Conservation (phyloP, 225 moss, liverwort and hornwort genomes). For the Bryoerythrophyllum caledonicum region DNA sequence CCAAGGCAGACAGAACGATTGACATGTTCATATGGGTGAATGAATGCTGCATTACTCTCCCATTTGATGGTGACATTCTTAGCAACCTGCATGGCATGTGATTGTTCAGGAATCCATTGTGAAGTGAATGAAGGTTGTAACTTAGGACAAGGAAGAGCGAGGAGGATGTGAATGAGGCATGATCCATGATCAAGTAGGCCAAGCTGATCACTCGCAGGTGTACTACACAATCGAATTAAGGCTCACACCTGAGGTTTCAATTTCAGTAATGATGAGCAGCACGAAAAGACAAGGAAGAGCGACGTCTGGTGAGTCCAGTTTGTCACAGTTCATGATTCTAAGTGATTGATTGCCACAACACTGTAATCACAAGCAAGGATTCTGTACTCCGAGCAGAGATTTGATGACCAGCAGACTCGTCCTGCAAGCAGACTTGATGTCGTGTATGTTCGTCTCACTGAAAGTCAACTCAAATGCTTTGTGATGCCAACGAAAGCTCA, state of each 20-base stretch:
- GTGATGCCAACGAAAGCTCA: slow-evolving; percentile 54
- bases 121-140: not conserved
- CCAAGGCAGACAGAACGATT: not conserved
- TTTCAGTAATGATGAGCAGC: not conserved
- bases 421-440: not conserved
- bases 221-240: not conserved
- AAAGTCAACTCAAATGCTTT: slow-evolving; percentile 49
- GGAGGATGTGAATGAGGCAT: not conserved
- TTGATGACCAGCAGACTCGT: no score
- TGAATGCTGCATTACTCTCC: not conserved
- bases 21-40: not conserved
- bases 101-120: not conserved
- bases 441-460: slow-evolving; percentile 27
- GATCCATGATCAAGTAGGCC: not conserved
- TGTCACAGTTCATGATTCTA: not conserved
- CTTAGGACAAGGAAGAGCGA: not conserved
- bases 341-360: not conserved
- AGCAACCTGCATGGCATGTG: not conserved
- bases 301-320: not conserved
- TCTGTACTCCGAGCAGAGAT: not conserved
- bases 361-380: not conserved
- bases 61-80: not conserved
- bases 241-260: not conserved
- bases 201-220: no score
- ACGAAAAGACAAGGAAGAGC: not conserved